Evolutionary conservation across 2,329 filamentous ascomycete genomes (phyloP).

Genomic region (Chrysoporthe puriensis): DNA sequence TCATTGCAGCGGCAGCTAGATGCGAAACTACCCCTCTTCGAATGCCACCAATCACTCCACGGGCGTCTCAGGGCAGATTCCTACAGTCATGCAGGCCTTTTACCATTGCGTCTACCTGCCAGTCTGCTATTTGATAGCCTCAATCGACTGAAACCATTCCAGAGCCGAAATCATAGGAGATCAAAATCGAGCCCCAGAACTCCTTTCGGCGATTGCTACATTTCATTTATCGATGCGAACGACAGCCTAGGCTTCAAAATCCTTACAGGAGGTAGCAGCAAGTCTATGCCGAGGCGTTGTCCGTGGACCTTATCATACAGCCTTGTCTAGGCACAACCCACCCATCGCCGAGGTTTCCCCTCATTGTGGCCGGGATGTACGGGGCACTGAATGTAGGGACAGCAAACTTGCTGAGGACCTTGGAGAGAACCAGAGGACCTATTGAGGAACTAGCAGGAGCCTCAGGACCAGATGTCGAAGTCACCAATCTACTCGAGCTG

Average conservation of each 20-base stretch:
- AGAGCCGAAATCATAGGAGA: not conserved
- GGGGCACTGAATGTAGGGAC: not conserved
- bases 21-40: not conserved
- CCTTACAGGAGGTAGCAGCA: not conserved
- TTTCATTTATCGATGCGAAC: not conserved
- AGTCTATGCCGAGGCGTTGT: not conserved
- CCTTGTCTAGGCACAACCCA: not conserved
- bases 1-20: not conserved
- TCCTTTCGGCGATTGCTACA: not conserved
- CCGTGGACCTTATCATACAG: not conserved
- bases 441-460: not conserved
- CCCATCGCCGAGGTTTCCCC: not conserved
- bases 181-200: not conserved
- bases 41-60: no score
- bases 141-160: not conserved
- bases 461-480: not conserved
- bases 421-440: not conserved
- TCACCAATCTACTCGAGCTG: conserved; percentile 2
- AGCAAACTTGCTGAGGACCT: not conserved
- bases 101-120: not conserved
- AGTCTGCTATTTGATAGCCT: not conserved
- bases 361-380: not conserved
- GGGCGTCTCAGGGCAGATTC: not conserved
- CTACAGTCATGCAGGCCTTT: not conserved
- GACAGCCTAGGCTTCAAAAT: not conserved